Evolutionary conservation across 1,284 basidiomycete species (phyloP).

Genomic region (Cutaneotrichosporon sp.): DNA sequence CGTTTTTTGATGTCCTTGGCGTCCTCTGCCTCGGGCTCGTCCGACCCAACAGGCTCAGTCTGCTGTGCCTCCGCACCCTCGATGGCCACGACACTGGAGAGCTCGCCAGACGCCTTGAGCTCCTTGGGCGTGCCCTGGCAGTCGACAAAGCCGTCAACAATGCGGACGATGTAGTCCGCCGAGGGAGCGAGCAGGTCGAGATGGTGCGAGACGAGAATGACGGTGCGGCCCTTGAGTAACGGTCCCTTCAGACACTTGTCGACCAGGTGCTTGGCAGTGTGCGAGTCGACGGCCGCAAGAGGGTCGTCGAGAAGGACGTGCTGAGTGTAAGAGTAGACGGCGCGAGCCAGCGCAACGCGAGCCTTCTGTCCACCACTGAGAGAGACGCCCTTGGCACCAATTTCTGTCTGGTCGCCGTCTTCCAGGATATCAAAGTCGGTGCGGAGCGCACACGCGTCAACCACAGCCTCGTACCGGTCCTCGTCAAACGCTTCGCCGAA

Average conservation of each 20-base stretch:
- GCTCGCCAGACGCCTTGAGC: constrained; percentile 54
- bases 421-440: constrained; percentile 69
- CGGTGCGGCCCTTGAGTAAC: constrained; percentile 61
- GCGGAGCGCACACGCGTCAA: constrained; percentile 67
- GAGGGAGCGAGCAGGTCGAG: constrained; percentile 62
- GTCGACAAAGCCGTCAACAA: constrained; percentile 59
- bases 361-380: constrained; percentile 74
- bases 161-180: constrained; percentile 61
- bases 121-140: constrained; percentile 57
- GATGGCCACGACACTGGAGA: constrained; percentile 45
- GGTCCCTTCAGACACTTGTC: constrained; percentile 60
- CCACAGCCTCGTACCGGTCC: constrained; percentile 62
- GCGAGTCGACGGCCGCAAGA: constrained; percentile 81
- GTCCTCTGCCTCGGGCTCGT: constrained; percentile 22
- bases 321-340: constrained; percentile 55
- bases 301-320: constrained; percentile 82
- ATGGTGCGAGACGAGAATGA: constrained; percentile 82
- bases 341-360: constrained; percentile 56
- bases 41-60: constrained; percentile 46
- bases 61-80: constrained; percentile 52
- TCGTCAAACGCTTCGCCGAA: constrained; percentile 67
- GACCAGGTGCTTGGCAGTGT: constrained; percentile 71
- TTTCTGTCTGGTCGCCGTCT: constrained; percentile 72
- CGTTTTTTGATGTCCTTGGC: constrained; percentile 45
- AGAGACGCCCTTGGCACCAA: constrained; percentile 60